Base-by-base conservation (phyloP, 1,284 basidiomycete genomes). In the Athelia psychrophila region DNA sequence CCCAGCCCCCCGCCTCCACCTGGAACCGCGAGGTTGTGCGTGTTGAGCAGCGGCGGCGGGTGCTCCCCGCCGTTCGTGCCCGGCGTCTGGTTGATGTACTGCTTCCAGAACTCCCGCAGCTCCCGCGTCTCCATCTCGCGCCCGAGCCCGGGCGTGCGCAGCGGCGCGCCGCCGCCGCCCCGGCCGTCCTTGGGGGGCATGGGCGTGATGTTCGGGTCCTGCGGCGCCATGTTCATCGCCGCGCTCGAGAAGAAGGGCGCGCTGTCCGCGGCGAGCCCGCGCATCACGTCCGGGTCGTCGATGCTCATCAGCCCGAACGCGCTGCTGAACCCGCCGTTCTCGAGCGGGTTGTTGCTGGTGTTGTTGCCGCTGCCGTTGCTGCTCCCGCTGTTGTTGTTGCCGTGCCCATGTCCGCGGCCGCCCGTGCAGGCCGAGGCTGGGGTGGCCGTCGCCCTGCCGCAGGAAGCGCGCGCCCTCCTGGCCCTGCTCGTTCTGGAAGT, bases 251-350 rank as follows among this genome's bases (percentile, higher is more conserved):
- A 88, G 71, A 88, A 88, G 0, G 84, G 79, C 15, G 75, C 73
- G 2, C 75, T 78, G 53, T 84, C 81, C 15, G 62, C 64, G 2
- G 80, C 67, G 42, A 87, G 70, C 1, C 82, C 80, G 0, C 83
- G 82, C 27, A 87, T 70, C 9, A 83, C 81, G 52, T 77, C 77
- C 2, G 81, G 79, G 60, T 88, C 86, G 54, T 88, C 86, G 48
- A 89, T 74, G 20, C 79, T 80, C 83, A 89, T 80, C 49, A 84
- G 74, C 5, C 84, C 86, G 62, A 89, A 88, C 1, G 82, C 83
- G 44, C 75, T 79, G 2, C 80, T 83, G 62, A 89, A 83, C 3
- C 79, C 78, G 42, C 73, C 76, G 61, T 55, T 18, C 10, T 46
- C 12, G 15, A 16, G 42, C 12, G 12, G 12, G 12, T 10, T 10